These are phyloP conservation scores for Magnolia changhungtana DNA, from an alignment of 164 flowering plant genomes.

Conservation along the genomic window DNA sequence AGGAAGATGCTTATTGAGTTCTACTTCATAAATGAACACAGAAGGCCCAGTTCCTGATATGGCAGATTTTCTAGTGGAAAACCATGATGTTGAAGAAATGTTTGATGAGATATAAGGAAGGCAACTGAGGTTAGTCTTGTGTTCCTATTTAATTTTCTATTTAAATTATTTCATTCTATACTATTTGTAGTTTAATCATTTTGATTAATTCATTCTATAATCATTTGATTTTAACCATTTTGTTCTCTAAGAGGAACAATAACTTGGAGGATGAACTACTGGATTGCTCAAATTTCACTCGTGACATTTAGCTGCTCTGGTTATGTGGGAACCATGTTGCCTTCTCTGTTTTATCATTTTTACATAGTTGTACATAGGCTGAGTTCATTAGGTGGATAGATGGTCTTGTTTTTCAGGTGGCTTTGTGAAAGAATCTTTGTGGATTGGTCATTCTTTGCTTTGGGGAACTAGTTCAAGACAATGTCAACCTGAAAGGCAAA, in stretches of 20 bases:
- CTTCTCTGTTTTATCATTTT: too few relatives aligned
- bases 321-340: too few relatives aligned
- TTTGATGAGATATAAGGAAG: constrained; percentile 40
- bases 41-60: constrained; percentile 26
- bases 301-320: too few relatives aligned
- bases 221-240: neutral
- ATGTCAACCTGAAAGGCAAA: constrained; percentile 23
- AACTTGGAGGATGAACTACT: too few relatives aligned
- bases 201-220: too few relatives aligned
- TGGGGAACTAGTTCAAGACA: constrained; percentile 48
- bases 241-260: neutral
- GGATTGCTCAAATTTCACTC: too few relatives aligned
- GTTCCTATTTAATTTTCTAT: neutral
- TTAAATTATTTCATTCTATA: neutral
- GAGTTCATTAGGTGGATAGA: too few relatives aligned
- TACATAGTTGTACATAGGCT: too few relatives aligned
- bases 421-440: too few relatives aligned
- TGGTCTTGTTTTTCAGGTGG: too few relatives aligned
- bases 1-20: too few relatives aligned
- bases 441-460: too few relatives aligned
- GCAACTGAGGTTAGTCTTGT: constrained; percentile 10
- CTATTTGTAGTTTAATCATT: neutral
- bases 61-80: constrained; percentile 20
- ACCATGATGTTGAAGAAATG: constrained; percentile 36
- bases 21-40: neutral